Percentiles rank a stretch among this genome's conserved stretches.
These are phyloP conservation scores for Irpex lacteus DNA, from an alignment of 1,284 basidiomycete genomes.

Conservation along the genomic window DNA sequence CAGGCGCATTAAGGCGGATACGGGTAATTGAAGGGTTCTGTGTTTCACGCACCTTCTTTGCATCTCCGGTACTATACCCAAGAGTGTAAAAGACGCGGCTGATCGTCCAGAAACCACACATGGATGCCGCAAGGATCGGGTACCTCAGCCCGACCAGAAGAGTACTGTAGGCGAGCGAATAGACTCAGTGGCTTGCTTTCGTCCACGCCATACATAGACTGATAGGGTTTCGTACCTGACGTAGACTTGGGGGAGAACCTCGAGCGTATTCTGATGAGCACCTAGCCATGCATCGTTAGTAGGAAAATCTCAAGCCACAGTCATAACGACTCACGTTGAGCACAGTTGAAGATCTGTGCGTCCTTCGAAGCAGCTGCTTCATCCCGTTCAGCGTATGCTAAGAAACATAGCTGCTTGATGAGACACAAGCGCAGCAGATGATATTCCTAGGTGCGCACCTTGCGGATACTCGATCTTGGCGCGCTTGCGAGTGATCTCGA, in stretches of 20 bases:
- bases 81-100: constrained; percentile 60
- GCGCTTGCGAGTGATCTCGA: constrained; percentile 45
- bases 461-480: constrained; percentile 68
- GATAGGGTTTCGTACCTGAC: neutral
- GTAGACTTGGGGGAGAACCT: constrained; percentile 31
- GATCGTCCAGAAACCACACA: constrained; percentile 52
- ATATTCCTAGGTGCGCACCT: constrained; percentile 30
- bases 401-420: neutral
- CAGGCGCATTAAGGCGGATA: too few relatives aligned
- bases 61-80: constrained; percentile 53
- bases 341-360: constrained; percentile 47
- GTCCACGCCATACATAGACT: neutral
- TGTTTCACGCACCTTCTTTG: constrained; percentile 31
- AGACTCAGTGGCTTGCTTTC: neutral
- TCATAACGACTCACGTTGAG: constrained; percentile 46
- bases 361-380: constrained; percentile 35
- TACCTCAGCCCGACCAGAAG: constrained; percentile 54
- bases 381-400: constrained; percentile 54
- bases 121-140: constrained; percentile 53
- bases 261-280: constrained; percentile 74
- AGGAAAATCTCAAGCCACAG: neutral
- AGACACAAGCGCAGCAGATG: constrained; percentile 6
- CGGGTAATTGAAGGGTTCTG: neutral
- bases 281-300: constrained; percentile 33
- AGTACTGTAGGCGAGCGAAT: constrained; percentile 37